phyloP scores from a whole-genome alignment of 2,329 filamentous ascomycete genomes.

The Xylaria polymorpha region DNA sequence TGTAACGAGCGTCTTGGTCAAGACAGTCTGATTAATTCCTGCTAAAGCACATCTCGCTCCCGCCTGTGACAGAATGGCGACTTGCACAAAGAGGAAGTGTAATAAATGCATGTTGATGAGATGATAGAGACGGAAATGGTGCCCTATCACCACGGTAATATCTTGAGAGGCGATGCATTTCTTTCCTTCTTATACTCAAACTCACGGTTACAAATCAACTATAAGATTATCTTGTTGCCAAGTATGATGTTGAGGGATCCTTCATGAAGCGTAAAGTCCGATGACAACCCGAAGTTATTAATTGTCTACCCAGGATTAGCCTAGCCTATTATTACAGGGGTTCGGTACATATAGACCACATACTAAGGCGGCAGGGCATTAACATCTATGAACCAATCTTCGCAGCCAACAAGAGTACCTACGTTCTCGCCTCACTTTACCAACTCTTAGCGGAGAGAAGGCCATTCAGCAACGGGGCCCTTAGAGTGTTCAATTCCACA shows the following conservation, averaged over 20 bases:
- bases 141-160: neutral
- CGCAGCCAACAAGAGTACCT: neutral
- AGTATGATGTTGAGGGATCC: neutral
- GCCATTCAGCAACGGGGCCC: neutral
- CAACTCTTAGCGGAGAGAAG: neutral
- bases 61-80: neutral
- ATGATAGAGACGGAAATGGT: neutral
- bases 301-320: too few species aligned
- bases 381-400: too few species aligned
- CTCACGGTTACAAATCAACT: conserved; percentile 13
- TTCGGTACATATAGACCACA: too few species aligned
- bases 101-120: neutral
- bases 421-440: neutral
- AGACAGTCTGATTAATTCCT: neutral
- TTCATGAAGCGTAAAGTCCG: neutral
- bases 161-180: neutral
- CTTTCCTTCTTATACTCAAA: neutral
- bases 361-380: too few species aligned
- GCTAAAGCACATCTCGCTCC: neutral
- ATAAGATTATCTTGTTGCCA: neutral
- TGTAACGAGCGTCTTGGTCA: conserved; percentile 15
- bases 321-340: too few species aligned
- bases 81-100: neutral
- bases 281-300: too few species aligned
- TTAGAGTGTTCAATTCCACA: too few species aligned